A percentile compares a stretch with the other conserved stretches of the same genome.
Evolutionary conservation across 2,329 filamentous ascomycete genomes (phyloP).

Genomic region (Xylariaceae sp.): DNA sequence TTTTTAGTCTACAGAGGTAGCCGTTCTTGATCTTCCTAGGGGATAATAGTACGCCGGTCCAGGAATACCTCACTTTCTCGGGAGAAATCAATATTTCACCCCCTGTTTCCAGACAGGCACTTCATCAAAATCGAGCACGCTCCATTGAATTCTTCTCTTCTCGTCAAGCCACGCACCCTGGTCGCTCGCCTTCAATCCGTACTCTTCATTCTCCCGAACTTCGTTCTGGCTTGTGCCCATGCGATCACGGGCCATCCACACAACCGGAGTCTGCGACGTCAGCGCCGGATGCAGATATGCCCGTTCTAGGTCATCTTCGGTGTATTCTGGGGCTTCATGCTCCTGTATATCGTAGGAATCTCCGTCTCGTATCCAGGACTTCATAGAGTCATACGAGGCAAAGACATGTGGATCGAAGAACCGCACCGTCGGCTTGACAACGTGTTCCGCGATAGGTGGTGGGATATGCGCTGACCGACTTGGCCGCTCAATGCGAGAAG

Average conservation of each 20-base stretch:
- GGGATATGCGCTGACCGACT: slow-evolving; percentile 32
- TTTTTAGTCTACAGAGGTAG: too few species aligned
- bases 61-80: too few species aligned
- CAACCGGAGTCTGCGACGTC: slow-evolving; percentile 56
- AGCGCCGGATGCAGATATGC: slow-evolving; percentile 43
- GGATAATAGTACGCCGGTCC: too few species aligned
- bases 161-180: slow-evolving; percentile 66
- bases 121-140: slow-evolving; percentile 31
- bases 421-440: slow-evolving; percentile 35
- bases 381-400: slow-evolving; percentile 39
- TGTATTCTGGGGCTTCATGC: slow-evolving; percentile 34
- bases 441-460: slow-evolving; percentile 25
- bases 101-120: slow-evolving; percentile 40
- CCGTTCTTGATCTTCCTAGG: too few species aligned
- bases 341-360: slow-evolving; percentile 29
- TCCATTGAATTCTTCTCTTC: slow-evolving; percentile 48
- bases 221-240: slow-evolving; percentile 67
- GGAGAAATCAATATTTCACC: slow-evolving; percentile 30
- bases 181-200: slow-evolving; percentile 70
- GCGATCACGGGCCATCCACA: slow-evolving; percentile 71
- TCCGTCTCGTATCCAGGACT: slow-evolving; percentile 33
- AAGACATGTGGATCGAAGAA: slow-evolving; percentile 41
- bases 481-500: slow-evolving; percentile 34
- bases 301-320: slow-evolving; percentile 37
- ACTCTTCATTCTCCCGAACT: slow-evolving; percentile 61